A percentile compares a stretch with the other conserved stretches of the same genome.
Evolutionary conservation across 345 rosid genomes (phyloP).

Genomic region (Rhizophora apiculata): DNA sequence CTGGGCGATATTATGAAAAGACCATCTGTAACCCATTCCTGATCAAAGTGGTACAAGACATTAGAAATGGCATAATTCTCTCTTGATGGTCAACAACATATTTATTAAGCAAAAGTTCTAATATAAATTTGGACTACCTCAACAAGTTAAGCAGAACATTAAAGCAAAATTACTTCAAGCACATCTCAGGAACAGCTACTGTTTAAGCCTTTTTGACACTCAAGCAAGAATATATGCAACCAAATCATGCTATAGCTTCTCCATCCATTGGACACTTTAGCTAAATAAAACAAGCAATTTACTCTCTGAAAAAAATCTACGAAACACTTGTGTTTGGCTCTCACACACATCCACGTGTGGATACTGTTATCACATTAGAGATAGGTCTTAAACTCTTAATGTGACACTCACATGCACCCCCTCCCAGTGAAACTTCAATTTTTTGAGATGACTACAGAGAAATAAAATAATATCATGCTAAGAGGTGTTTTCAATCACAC

Average conservation of each 20-base stretch:
- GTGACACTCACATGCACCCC: too few species aligned
- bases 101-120: constrained; percentile 3
- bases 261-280: neutral
- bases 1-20: constrained; percentile 97
- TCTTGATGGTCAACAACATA: neutral
- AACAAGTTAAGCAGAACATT: neutral
- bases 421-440: neutral
- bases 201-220: neutral
- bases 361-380: too few species aligned
- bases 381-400: too few species aligned
- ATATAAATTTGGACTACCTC: neutral
- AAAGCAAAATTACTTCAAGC: neutral
- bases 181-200: neutral
- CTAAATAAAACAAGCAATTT: too few species aligned
- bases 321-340: too few species aligned
- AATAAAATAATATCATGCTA: neutral
- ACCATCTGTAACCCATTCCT: constrained; percentile 99
- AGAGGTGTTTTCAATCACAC: constrained; percentile 1
- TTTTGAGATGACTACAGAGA: neutral
- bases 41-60: constrained; percentile 30
- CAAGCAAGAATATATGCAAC: neutral
- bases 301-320: too few species aligned
- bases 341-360: too few species aligned
- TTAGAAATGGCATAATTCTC: constrained; percentile 17
- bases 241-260: neutral